Percentiles rank a stretch among this genome's conserved stretches.
These are phyloP conservation scores for Erodium trifolium DNA, from an alignment of 441 rosid genomes.

Conservation along the genomic window DNA sequence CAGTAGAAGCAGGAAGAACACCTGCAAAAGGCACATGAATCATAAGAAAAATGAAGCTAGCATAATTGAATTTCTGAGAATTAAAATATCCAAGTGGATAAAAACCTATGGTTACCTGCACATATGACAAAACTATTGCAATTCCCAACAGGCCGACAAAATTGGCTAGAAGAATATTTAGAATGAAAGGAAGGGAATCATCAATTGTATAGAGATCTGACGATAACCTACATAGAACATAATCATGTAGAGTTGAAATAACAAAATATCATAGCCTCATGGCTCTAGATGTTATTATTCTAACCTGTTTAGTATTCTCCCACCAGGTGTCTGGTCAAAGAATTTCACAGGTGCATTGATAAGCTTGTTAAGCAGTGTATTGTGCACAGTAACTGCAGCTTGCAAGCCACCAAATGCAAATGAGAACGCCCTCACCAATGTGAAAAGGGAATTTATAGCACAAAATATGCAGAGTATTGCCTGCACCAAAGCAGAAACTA, in stretches of 20 bases:
- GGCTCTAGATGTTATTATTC: conserved; percentile 18
- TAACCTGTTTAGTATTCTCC: conserved; percentile 96
- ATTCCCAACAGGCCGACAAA: conserved; percentile 89
- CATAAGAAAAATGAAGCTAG: conserved; percentile 14
- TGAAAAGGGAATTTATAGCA: conserved; percentile 52
- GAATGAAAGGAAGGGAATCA: conserved; percentile 96
- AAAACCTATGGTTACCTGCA: conserved; percentile 50
- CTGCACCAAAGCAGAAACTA: conserved; percentile 39
- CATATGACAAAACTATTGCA: conserved; percentile 71
- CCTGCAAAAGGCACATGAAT: conserved; percentile 35
- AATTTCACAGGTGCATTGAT: conserved; percentile 74
- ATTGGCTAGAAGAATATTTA: conserved; percentile 91
- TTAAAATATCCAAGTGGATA: conserved; percentile 14
- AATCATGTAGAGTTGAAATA: conserved; percentile 1
- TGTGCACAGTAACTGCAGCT: conserved; percentile 76
- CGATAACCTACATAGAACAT: conserved; percentile 53
- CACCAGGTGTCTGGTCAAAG: conserved; percentile 93
- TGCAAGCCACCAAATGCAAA: conserved; percentile 90
- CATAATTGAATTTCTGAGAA: conserved; percentile 9
- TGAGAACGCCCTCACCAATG: conserved; percentile 87
- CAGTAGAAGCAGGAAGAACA: conserved; percentile 68
- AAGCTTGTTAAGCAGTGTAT: conserved; percentile 57
- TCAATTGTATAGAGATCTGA: conserved; percentile 97
- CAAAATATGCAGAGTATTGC: conserved; percentile 75
- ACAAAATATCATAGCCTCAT: conserved; percentile 16